Base-by-base conservation (phyloP, 2,329 filamentous ascomycete species). In the Drechslerella coelobrocha region DNA sequence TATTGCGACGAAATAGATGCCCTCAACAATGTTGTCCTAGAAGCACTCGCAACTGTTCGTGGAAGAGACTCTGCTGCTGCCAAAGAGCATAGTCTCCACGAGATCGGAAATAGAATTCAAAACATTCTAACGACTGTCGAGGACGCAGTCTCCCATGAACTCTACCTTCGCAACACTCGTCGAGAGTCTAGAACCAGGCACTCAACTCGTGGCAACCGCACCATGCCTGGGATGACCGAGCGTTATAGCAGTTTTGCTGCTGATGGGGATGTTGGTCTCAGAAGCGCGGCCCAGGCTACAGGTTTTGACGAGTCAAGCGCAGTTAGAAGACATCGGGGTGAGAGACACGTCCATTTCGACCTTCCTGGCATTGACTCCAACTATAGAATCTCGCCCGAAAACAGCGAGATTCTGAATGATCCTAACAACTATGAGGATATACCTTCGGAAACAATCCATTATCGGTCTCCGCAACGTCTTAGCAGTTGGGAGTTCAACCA, bases 371-470 rank as follows among this genome's bases (percentile, higher is more conserved):
- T 4, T 39, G 10, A 19, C 21, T 6, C 8, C 19, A 6, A 31
- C 6, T 12, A 31, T 31, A 31, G 6, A 12, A 17, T 8, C 4
- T 17, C n/a, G 19, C n/a, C 41, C 41, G 9, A 19, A 21, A 45
- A n/a, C 10, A 45, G 17, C 41, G 41, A 45, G 19, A 45, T 45
- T 21, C 3, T 45, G 14, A 19, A n/a, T 19, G 41, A 45, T 17
- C 41, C 41, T 45, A 7, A 19, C 8, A 45, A 45, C 41, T 45
- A 45, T 17, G 41, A 45, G 10, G 41, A 45, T 21, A 45, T 45
- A 2, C 41, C 41, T 4, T 21, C 9, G 3, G 41, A 45, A 21
- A 8, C 6, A 6, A 12, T 31, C 29, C 6, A 6, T 31, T 31
- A 6, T 31, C 6, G 12, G 12, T 31, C 29, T 12, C 29, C 29